Evolutionary conservation across 805 yeast genomes (phyloP), one percentile per base, ranked within the genome.

Genomic region (Wickerhamomyces bisporus): DNA sequence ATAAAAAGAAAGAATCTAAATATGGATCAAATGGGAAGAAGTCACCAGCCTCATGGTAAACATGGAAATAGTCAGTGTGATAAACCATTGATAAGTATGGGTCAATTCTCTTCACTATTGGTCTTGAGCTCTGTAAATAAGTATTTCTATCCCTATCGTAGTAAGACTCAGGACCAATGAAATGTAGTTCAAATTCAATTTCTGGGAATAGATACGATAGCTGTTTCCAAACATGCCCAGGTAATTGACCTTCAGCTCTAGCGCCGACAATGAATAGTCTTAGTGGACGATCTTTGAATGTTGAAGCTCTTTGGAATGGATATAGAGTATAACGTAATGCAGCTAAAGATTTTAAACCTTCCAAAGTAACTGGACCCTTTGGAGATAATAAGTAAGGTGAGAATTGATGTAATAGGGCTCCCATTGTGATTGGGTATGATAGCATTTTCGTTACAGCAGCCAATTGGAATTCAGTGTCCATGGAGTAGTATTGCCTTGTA

Each of bases 1-100:
- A 93, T 37, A 86, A 71, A 74, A 87, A 88, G 64, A 93, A 93
- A 20, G 79, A 77, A 59, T 93, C 98, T 58, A 86, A 73, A 62
- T 91, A 93, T 32, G 99, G 98, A 61, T 93, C 98, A 61, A 89
- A 93, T 5, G 98, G 98, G 79, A 87, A 86, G 60, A 93, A 86
- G 64, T 91, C 97, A 53, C 89, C 93, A 34, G 86, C 81, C 53
- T 88, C 88, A 63, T 93, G 95, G 44, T 84, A 71, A 28, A 84
- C 91, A 57, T 88, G 87, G 78, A 93, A 93, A 62, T 82, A 89
- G 52, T 86, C 84, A 1, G 98, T 87, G 62, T 89, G 95, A 64
- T 83, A 82, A 41, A 82, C 75, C 49, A 89, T 71, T 20, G 84
- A 70, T 52, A 93, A 60, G 36, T 81, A 78, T 35, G 77, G 81